These are phyloP conservation scores for Xylaria sp. DNA, from an alignment of 495 filamentous ascomycete genomes.

Conservation along the genomic window DNA sequence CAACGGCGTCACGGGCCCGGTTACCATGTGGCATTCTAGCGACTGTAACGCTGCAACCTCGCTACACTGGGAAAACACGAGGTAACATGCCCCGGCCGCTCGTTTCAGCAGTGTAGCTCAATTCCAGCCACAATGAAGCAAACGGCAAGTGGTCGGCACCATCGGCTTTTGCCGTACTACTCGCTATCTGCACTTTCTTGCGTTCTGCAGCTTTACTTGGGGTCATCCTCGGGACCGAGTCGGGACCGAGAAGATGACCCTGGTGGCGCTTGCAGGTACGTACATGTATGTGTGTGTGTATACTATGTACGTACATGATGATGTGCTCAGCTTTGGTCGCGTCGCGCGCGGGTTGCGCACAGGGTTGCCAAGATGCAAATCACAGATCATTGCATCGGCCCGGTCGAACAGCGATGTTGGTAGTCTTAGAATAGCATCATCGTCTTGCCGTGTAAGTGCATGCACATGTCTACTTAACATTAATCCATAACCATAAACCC, in stretches of 20 bases:
- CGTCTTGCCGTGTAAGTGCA: not conserved
- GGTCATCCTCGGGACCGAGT: slow-evolving; percentile 20
- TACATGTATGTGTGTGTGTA: no score
- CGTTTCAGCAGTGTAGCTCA: slow-evolving; percentile 1
- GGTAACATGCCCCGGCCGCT: not conserved
- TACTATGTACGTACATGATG: no score
- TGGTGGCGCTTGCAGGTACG: not conserved
- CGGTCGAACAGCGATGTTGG: not conserved
- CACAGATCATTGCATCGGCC: not conserved
- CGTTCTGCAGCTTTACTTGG: not conserved
- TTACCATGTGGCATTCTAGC: slow-evolving; percentile 29
- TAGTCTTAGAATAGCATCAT: not conserved
- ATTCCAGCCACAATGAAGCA: not conserved
- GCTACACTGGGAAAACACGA: slow-evolving; percentile 1
- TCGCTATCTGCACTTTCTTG: no score
- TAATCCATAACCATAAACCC: not conserved
- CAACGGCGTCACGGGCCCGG: not conserved
- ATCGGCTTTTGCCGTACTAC: no score
- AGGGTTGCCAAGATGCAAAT: slow-evolving; percentile 1
- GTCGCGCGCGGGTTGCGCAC: not conserved
- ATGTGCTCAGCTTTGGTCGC: not conserved
- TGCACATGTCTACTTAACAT: no score
- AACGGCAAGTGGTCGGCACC: no score
- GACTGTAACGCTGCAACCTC: slow-evolving; percentile 20
- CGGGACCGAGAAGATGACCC: slow-evolving; percentile 24